Conservation (phyloP, 2,329 filamentous ascomycete species). For the Fusarium sp. region DNA sequence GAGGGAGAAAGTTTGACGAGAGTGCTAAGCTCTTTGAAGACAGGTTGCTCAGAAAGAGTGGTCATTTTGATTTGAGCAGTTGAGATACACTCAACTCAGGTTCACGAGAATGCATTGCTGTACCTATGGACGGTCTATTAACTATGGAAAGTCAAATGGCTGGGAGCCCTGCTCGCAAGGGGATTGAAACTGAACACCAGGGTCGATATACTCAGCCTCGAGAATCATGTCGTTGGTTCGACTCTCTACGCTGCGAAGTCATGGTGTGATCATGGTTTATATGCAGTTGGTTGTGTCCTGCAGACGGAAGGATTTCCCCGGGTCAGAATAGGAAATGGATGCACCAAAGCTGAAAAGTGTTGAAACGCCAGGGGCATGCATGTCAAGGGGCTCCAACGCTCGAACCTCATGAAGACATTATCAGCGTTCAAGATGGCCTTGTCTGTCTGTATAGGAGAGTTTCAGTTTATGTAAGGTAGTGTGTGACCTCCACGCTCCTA, state of each 20-base stretch:
- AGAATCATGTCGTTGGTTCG: conserved; percentile 16
- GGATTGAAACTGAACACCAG: conserved; percentile 1
- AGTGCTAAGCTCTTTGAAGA: background rate
- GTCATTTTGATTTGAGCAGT: background rate
- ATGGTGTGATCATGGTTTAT: background rate
- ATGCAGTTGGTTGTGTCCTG: conserved; percentile 33
- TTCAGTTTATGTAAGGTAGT: conserved; percentile 29
- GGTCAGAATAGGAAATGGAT: conserved; percentile 18
- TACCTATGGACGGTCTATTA: background rate
- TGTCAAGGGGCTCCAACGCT: background rate
- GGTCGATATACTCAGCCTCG: conserved; percentile 1
- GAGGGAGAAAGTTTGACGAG: conserved; percentile 2
- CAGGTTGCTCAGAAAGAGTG: background rate
- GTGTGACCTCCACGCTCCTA: conserved; percentile 21
- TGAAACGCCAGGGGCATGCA: conserved; percentile 4
- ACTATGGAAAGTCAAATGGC: background rate
- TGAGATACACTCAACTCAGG: background rate
- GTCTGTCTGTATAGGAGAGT: background rate
- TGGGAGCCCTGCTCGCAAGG: background rate
- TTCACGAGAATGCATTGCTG: background rate
- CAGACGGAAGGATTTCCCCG: conserved; percentile 29
- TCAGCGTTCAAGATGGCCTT: background rate
- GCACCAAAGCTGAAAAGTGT: conserved; percentile 23
- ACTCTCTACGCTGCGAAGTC: background rate
- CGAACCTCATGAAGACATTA: background rate